Evolutionary conservation across 352 stramenopile genomes (phyloP).

Genomic region (Phytopythium montanum): DNA sequence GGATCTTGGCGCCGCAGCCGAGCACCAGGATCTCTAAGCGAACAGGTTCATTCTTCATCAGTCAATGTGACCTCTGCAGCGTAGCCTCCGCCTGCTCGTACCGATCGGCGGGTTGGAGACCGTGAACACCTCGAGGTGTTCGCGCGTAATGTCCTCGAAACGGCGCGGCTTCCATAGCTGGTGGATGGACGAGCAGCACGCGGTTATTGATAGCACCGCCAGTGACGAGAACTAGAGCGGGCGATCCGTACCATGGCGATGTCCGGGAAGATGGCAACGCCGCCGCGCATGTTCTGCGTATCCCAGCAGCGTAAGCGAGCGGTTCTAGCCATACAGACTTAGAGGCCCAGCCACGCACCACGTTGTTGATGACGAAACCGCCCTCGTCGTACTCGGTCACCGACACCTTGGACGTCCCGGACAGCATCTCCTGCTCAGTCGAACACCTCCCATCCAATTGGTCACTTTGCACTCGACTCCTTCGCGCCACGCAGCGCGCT

Average conservation of each 20-base stretch:
- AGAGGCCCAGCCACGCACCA: constrained; percentile 25
- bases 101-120: constrained; percentile 70
- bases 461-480: not conserved
- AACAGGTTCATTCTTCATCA: no score
- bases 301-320: not conserved
- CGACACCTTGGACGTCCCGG: constrained; percentile 70
- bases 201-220: not conserved
- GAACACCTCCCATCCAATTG: not conserved
- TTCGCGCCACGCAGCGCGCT: not conserved
- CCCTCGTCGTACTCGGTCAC: constrained; percentile 84
- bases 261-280: constrained; percentile 62
- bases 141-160: constrained; percentile 78
- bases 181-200: not conserved
- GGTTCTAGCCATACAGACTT: not conserved
- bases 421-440: constrained; percentile 69
- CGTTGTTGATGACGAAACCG: constrained; percentile 80
- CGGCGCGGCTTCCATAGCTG: constrained; percentile 78
- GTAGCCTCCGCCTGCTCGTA: constrained; percentile 11
- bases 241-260: constrained; percentile 55
- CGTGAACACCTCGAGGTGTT: constrained; percentile 73
- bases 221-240: not conserved
- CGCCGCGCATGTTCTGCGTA: constrained; percentile 76
- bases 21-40: constrained; percentile 73
- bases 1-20: constrained; percentile 64
- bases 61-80: not conserved